A percentile compares a stretch with the other conserved stretches of the same genome.
Conservation (phyloP, 2,329 filamentous ascomycete species). For the Neofusicoccum laricinum region DNA sequence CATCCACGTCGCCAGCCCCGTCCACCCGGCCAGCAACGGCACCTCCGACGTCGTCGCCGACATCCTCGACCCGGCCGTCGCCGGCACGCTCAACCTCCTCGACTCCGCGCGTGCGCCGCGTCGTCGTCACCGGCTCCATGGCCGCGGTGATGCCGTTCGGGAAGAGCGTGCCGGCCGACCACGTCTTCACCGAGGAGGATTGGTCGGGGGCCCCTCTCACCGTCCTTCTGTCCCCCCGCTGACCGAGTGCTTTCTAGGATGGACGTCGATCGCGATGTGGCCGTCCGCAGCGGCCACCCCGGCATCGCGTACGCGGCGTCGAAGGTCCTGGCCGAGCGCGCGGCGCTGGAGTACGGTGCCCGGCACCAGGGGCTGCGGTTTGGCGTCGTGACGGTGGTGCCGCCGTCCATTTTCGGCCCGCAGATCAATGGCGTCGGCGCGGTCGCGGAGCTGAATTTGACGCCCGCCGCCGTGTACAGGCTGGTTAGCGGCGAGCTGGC, state of each 20-base stretch:
- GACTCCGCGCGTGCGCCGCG: slow-evolving; percentile 23
- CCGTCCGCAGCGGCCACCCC: slow-evolving; percentile 19
- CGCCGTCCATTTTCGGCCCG: slow-evolving; percentile 28
- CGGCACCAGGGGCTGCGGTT: slow-evolving; percentile 20
- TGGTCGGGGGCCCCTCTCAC: too few species aligned
- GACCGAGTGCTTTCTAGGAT: too few species aligned
- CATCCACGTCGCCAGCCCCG: slow-evolving; percentile 43
- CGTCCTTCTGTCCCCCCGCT: too few species aligned
- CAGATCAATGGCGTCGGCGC: background rate
- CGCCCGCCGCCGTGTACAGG: background rate
- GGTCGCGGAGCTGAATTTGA: background rate
- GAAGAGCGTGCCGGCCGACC: slow-evolving; percentile 5
- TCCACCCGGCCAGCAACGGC: background rate
- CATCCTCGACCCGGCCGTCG: slow-evolving; percentile 46
- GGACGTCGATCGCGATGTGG: slow-evolving; percentile 24
- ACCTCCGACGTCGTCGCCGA: slow-evolving; percentile 30
- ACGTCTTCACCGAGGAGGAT: slow-evolving; percentile 23
- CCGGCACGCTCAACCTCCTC: slow-evolving; percentile 45
- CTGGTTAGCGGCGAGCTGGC: background rate
- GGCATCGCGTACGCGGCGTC: slow-evolving; percentile 23
- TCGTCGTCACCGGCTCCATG: slow-evolving; percentile 21
- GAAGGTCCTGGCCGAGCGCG: slow-evolving; percentile 27
- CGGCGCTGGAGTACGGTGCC: slow-evolving; percentile 25
- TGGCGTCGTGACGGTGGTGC: slow-evolving; percentile 24
- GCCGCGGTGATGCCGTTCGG: background rate